Conservation (phyloP, 495 filamentous ascomycete species). For the Lophiostoma macrostomum region DNA sequence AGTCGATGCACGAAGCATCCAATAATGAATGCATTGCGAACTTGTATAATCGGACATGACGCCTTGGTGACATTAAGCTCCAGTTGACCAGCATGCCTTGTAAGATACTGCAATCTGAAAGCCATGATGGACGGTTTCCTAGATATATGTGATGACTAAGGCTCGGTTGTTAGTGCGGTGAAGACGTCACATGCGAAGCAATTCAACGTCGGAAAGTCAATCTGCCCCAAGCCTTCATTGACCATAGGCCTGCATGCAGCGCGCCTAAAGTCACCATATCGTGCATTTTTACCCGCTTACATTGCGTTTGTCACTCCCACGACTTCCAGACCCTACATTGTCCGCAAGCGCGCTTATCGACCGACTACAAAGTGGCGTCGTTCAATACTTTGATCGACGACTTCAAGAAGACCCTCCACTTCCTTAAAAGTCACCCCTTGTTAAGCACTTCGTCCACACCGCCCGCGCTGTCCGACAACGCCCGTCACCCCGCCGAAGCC, state of each 20-base stretch:
- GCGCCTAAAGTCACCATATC: neutral
- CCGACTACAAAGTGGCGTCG: slow-evolving; percentile 29
- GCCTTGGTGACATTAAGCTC: no score
- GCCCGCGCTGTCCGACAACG: neutral
- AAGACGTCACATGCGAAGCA: neutral
- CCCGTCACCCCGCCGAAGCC: neutral
- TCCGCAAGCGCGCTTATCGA: neutral
- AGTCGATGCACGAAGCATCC: no score
- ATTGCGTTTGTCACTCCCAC: neutral
- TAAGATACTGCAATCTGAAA: no score
- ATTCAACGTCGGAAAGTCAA: no score
- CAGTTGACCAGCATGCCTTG: no score
- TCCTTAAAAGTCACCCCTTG: slow-evolving; percentile 23
- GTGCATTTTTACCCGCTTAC: slow-evolving; percentile 17
- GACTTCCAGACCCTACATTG: neutral
- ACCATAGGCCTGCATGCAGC: neutral
- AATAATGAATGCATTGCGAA: no score
- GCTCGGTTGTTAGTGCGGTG: no score
- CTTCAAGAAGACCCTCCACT: slow-evolving; percentile 28
- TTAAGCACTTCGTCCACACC: slow-evolving; percentile 8
- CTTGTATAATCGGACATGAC: no score
- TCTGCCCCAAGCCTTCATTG: no score
- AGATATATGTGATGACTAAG: no score
- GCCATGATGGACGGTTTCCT: no score
- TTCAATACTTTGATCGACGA: slow-evolving; percentile 16